A percentile compares a stretch with the other conserved stretches of the same genome.
phyloP scores from a whole-genome alignment of 345 rosid species.

The Salix koriyanagi region DNA sequence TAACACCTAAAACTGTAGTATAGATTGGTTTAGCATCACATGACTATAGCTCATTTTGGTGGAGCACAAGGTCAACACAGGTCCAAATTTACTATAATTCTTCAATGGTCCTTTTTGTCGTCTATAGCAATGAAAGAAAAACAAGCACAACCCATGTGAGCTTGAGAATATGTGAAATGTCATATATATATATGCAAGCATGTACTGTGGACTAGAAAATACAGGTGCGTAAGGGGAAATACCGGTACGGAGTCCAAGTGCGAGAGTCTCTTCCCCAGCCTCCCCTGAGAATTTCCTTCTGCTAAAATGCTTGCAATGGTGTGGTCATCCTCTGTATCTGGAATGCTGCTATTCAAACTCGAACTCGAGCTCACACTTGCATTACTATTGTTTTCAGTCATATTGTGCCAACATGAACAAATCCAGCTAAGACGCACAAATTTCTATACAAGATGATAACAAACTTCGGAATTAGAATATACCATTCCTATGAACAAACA shows the following conservation, averaged over 20 bases:
- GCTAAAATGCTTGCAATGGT: constrained; percentile 74
- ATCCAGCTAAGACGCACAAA: neutral
- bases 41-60: neutral
- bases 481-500: neutral
- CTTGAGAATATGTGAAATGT: too few relatives aligned
- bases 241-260: constrained; percentile 92
- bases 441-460: neutral
- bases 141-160: too few relatives aligned
- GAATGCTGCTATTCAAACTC: constrained; percentile 68
- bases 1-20: neutral
- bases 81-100: neutral
- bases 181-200: neutral
- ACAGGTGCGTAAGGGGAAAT: constrained; percentile 15
- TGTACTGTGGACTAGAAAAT: neutral
- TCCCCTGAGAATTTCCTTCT: constrained; percentile 43
- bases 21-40: neutral
- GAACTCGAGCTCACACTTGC: constrained; percentile 79
- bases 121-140: too few relatives aligned
- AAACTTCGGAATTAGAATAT: neutral
- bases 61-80: neutral
- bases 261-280: constrained; percentile 77
- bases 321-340: constrained; percentile 79
- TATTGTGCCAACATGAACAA: constrained; percentile 18
- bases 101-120: too few relatives aligned
- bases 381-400: constrained; percentile 45